Percentiles rank a stretch among this genome's conserved stretches.
These are phyloP conservation scores for Cyberlindnera mississippiensis DNA, from an alignment of 805 yeast genomes.

Conservation along the genomic window DNA sequence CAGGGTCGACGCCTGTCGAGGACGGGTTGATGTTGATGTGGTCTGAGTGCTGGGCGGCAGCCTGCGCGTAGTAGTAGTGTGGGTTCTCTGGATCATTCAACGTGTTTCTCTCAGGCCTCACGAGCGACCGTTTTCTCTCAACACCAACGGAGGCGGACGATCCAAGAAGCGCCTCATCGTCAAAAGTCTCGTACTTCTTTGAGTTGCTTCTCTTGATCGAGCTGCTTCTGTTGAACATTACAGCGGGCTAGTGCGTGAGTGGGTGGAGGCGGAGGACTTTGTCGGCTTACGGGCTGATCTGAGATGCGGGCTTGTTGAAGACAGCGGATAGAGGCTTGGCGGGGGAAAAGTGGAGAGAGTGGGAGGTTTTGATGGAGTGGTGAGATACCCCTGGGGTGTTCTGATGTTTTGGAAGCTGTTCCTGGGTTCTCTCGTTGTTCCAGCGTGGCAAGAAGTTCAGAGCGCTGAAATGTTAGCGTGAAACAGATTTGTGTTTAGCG, in stretches of 20 bases:
- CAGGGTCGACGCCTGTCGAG: slow-evolving; percentile 67
- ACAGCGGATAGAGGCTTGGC: no score
- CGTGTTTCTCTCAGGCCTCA: slow-evolving; percentile 79
- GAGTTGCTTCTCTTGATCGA: slow-evolving; percentile 23
- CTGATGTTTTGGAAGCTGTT: background rate
- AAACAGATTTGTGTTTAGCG: no score
- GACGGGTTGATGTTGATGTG: slow-evolving; percentile 66
- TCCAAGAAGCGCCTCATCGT: slow-evolving; percentile 34
- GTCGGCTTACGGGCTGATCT: no score
- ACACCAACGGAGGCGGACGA: slow-evolving; percentile 18
- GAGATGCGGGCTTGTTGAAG: no score
- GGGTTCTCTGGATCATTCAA: slow-evolving; percentile 65
- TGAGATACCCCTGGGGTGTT: background rate
- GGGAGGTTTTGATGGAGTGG: background rate
- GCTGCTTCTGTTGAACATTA: slow-evolving; percentile 27
- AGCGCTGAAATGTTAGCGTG: background rate
- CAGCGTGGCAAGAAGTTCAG: background rate
- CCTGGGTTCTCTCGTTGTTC: background rate
- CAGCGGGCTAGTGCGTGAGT: background rate
- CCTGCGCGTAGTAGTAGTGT: slow-evolving; percentile 71
- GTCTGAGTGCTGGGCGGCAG: slow-evolving; percentile 59
- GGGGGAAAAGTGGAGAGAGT: background rate
- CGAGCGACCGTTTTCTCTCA: slow-evolving; percentile 60
- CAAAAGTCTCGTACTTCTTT: slow-evolving; percentile 25
- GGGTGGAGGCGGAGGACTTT: background rate